phyloP scores from a whole-genome alignment of 2,329 filamentous ascomycete species.

The Stemphylium vesicarium region DNA sequence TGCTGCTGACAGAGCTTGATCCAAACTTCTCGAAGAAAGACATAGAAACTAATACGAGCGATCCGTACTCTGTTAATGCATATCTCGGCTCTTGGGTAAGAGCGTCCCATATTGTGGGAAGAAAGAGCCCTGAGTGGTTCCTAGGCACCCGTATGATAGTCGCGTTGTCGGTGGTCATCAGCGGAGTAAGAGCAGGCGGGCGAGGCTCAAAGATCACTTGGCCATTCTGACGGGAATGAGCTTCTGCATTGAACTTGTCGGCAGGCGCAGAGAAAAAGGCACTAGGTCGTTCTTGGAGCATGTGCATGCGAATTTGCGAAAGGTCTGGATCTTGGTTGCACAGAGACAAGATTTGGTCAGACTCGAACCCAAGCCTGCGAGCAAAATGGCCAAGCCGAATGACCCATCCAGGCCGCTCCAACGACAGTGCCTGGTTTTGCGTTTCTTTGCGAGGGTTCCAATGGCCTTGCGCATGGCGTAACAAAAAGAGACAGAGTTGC shows the following conservation, averaged over 20 bases:
- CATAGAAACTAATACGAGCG: conserved; percentile 5
- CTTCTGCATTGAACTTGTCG: conserved; percentile 5
- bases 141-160: neutral
- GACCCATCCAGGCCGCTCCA: neutral
- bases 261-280: neutral
- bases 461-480: neutral
- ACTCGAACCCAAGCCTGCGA: conserved; percentile 6
- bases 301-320: conserved; percentile 6
- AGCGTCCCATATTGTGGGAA: conserved; percentile 9
- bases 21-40: conserved; percentile 7
- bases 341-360: conserved; percentile 3
- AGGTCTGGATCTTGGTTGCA: conserved; percentile 7
- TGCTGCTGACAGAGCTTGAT: neutral
- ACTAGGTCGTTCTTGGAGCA: conserved; percentile 4
- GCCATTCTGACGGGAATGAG: neutral
- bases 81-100: conserved; percentile 8
- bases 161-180: conserved; percentile 5
- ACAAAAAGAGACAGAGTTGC: conserved; percentile 18
- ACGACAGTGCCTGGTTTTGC: neutral
- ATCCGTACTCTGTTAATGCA: conserved; percentile 4
- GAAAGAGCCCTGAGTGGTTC: conserved; percentile 2
- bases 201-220: conserved; percentile 7
- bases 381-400: conserved; percentile 4
- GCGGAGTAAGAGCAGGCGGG: conserved; percentile 3
- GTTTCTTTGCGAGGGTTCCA: neutral